Percentiles rank a stretch among this genome's conserved stretches.
Conservation (phyloP, 805 yeast species). For the Yarrowia sp. region DNA sequence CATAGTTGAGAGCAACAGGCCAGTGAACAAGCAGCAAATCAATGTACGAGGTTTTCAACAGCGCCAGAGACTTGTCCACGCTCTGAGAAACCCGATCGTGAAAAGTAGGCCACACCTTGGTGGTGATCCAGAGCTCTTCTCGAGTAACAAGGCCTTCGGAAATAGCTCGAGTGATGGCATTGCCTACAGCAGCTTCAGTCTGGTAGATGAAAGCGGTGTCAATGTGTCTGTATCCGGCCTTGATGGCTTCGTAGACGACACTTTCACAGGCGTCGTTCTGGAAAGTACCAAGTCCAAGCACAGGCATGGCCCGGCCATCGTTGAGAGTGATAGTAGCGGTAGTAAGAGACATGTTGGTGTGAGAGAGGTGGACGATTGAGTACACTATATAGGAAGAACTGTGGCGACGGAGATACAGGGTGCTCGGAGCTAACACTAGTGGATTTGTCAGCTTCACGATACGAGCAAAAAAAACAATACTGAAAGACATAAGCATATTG, state of each 20-base stretch:
- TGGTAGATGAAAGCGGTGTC: conserved; percentile 69
- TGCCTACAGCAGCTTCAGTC: conserved; percentile 61
- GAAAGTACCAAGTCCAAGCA: conserved; percentile 68
- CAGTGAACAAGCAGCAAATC: conserved; percentile 68
- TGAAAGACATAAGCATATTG: no score
- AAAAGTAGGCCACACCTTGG: conserved; percentile 69
- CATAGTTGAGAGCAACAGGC: conserved; percentile 36
- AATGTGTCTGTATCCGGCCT: conserved; percentile 68
- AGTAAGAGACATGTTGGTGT: background rate
- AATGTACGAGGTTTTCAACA: conserved; percentile 53
- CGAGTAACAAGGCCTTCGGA: conserved; percentile 52
- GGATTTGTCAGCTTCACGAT: no score
- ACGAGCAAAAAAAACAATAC: no score
- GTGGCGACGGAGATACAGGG: no score
- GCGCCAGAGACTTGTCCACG: conserved; percentile 48
- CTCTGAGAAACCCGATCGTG: conserved; percentile 65
- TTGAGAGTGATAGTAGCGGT: conserved; percentile 40
- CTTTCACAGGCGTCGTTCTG: conserved; percentile 33
- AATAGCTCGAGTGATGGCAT: conserved; percentile 56
- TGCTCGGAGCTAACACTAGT: no score
- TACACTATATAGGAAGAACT: no score
- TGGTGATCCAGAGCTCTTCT: conserved; percentile 52
- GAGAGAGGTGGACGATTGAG: no score
- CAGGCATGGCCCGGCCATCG: conserved; percentile 64
- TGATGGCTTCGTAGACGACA: conserved; percentile 57